A percentile compares a stretch with the other conserved stretches of the same genome.
These are phyloP conservation scores for Fagopyrum tataricum DNA, from an alignment of 148 eudicot species.

Conservation along the genomic window DNA sequence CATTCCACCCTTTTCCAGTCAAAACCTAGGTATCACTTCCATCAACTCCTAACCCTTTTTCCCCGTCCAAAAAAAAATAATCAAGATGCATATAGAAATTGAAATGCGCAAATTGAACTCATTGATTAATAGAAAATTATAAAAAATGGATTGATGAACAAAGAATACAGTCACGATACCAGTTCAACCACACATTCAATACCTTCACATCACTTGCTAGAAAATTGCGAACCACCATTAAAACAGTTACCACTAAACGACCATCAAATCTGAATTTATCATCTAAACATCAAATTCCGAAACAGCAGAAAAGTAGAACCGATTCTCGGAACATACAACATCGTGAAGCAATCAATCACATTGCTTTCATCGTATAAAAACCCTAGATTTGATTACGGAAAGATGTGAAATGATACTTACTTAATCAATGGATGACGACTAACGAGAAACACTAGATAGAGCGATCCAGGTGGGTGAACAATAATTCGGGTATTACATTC, in stretches of 20 bases:
- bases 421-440: neutral
- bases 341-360: neutral
- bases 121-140: neutral
- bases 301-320: neutral
- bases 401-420: slow-evolving; percentile 3
- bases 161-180: neutral
- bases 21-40: neutral
- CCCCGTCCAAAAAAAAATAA: neutral
- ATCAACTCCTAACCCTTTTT: neutral
- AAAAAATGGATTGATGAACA: neutral
- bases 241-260: neutral
- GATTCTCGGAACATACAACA: neutral
- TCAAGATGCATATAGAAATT: neutral
- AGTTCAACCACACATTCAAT: neutral
- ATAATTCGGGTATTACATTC: neutral
- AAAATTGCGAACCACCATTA: neutral
- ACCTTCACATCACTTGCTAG: neutral
- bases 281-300: neutral
- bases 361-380: neutral
- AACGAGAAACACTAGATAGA: neutral
- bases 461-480: neutral
- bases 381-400: slow-evolving; percentile 5
- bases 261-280: neutral
- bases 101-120: neutral
- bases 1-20: neutral